These are phyloP conservation scores for Aspergillus cavernicola DNA, from an alignment of 495 filamentous ascomycete genomes.

Conservation along the genomic window DNA sequence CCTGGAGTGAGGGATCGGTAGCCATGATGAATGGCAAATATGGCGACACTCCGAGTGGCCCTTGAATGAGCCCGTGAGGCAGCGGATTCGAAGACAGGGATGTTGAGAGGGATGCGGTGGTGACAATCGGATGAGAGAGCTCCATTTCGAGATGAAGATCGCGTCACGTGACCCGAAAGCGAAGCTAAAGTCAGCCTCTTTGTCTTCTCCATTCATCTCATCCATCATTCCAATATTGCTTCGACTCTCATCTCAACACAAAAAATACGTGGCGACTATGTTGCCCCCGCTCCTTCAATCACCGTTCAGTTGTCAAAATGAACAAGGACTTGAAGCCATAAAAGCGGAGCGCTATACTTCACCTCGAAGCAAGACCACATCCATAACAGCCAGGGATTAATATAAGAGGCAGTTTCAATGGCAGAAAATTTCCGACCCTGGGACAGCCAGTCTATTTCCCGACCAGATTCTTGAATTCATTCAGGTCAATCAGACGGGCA, in stretches of 20 bases:
- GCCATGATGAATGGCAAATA: slow-evolving; percentile 12
- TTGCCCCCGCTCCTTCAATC: not conserved
- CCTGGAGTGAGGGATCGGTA: slow-evolving; percentile 44
- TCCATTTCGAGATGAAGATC: not conserved
- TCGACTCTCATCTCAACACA: not conserved
- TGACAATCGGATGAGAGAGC: not conserved
- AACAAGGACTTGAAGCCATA: not conserved
- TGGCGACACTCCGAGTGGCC: not conserved
- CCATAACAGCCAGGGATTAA: no score
- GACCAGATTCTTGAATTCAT: no score
- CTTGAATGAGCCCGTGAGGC: not conserved
- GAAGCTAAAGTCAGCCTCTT: not conserved
- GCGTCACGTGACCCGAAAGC: slow-evolving; percentile 1
- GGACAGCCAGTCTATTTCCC: no score
- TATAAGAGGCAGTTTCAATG: no score
- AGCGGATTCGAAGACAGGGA: not conserved
- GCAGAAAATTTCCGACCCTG: no score
- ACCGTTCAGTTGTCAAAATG: not conserved
- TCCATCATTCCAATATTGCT: not conserved
- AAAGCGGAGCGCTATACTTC: no score
- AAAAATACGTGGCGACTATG: not conserved
- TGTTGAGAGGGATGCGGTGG: not conserved
- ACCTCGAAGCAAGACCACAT: not conserved
- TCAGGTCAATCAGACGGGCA: not conserved
- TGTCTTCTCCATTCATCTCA: no score